Conservation (phyloP, 2,329 filamentous ascomycete species). For the Cytospora mali region DNA sequence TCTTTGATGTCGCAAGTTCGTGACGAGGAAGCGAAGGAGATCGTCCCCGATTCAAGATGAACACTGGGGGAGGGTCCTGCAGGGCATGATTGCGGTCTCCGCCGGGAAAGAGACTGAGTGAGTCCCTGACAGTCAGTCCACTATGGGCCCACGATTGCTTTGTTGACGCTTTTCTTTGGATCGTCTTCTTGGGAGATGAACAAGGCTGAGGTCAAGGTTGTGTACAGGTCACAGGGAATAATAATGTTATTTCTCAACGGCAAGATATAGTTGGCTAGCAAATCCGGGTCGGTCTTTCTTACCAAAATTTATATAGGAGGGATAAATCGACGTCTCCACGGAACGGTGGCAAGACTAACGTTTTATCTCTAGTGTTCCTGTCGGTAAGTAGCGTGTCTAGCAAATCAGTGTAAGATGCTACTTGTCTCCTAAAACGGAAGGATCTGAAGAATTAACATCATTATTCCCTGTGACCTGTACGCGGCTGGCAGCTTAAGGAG, state of each 20-base stretch:
- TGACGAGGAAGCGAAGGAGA: constrained; percentile 15
- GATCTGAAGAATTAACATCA: too few species aligned
- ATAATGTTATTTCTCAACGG: too few species aligned
- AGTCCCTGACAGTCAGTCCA: neutral
- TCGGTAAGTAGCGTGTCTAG: too few species aligned
- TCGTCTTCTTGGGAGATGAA: neutral
- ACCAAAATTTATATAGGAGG: too few species aligned
- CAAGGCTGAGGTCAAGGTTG: neutral
- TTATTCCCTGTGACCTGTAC: too few species aligned
- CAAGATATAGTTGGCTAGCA: too few species aligned
- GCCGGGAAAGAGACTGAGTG: constrained; percentile 3
- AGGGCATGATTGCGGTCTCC: constrained; percentile 14
- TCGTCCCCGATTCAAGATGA: constrained; percentile 17
- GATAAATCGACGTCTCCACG: too few species aligned
- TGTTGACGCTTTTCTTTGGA: neutral
- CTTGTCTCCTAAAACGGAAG: too few species aligned
- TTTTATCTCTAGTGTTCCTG: too few species aligned
- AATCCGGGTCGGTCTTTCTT: too few species aligned
- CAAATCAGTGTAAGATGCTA: too few species aligned
- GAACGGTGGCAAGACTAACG: too few species aligned
- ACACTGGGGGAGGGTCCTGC: constrained; percentile 6
- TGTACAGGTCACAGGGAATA: neutral
- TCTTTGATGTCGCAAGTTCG: constrained; percentile 9
- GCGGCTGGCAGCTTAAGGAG: neutral
- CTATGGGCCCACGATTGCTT: neutral